Base-by-base conservation (phyloP, 1,284 basidiomycete genomes). In the Malassezia obtusa region DNA sequence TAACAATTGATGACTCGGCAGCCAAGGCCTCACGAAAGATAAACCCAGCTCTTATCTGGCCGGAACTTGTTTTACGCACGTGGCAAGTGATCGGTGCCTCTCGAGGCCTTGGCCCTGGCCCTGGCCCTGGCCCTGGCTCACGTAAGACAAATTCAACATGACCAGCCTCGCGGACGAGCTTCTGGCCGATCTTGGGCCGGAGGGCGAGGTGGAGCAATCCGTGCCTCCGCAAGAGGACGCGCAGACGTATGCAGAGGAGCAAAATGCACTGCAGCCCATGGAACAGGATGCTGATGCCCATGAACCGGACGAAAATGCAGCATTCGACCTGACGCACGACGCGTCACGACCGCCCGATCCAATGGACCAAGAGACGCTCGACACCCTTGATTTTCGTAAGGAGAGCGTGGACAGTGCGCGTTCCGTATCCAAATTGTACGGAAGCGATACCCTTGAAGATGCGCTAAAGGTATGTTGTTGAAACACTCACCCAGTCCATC, bases 301-400 rank as follows among this genome's bases (percentile, higher is more conserved):
- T 78, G 36, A 71, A 75, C 45, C 58, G 59, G 15, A 45, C 14
- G n/a, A 57, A 46, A 26, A 52, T 57, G 36, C 55, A 36, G n/a
- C n/a, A n/a, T n/a, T 52, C n/a, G 47, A 49, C 7, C 10, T 48
- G 21, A 24, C 44, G 14, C 38, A 50, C 31, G 51, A 47, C 26
- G 30, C 38, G 4, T 17, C 43, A 12, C 44, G 22, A 10, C 92
- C 92, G 8, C 87, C 91, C 8, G 90, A 94, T 24, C 90, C 96
- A 75, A 78, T 96, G 38, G 89, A 94, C 71, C 83, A 80, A 33
- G 89, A 90, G 60, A 89, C 91, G 52, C 91, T 96, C 26, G 84
- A 91, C 68, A 81, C 83, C 63, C 90, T 94, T 84, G 87, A 96
- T 67, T 77, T 98, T 38, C 82, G 82, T 9, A 79, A 77, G 1